Base-by-base conservation (phyloP, 2,329 filamentous ascomycete genomes). In the Corinectria fuckeliana region DNA sequence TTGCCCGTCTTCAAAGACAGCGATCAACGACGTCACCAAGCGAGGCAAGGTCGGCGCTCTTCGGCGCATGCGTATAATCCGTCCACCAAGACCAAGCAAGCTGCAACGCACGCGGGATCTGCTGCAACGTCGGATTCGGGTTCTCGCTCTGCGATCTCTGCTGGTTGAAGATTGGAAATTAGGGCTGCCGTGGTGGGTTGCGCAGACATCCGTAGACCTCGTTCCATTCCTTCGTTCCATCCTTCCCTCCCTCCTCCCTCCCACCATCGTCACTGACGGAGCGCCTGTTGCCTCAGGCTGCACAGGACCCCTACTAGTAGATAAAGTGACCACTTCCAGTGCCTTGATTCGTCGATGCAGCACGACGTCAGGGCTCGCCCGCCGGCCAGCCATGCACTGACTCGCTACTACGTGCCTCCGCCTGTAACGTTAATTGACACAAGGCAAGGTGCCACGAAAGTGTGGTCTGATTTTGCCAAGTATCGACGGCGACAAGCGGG, bases 1-100 rank as follows among this genome's bases (percentile, higher is more conserved):
- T 25, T 25, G 16, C 39, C 39, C 41, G 21, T 25, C 14, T 14
- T 45, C 25, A 25, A n/a, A 23, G 14, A 45, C 23, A 25, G 21
- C n/a, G 21, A n/a, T 26, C 2, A 14, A 45, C 50, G 50, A 55
- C 51, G 51, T 55, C 51, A 48, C 51, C 44, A 26, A 39, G 23
- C 5, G 20, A 34, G 36, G 44, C 32, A 9, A 36, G 32, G 25
- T 45, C 25, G 52, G 18, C 18, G 23, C 23, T 30, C 8, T 18
- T 18, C n/a, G 39, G 23, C 39, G 39, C 39, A 25, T 42, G 13
- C 39, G 11, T 32, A 32, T 13, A 14, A 32, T 32, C 30, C 16
- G 42, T 28, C 42, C 9, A 10, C 42, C 25, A 18, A 26, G 41
- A 16, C 23, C 23, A 44, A 44, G n/a, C n/a, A n/a, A 42, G 26